phyloP scores from a whole-genome alignment of 495 filamentous ascomycete genomes.

The Cercophora sp. region DNA sequence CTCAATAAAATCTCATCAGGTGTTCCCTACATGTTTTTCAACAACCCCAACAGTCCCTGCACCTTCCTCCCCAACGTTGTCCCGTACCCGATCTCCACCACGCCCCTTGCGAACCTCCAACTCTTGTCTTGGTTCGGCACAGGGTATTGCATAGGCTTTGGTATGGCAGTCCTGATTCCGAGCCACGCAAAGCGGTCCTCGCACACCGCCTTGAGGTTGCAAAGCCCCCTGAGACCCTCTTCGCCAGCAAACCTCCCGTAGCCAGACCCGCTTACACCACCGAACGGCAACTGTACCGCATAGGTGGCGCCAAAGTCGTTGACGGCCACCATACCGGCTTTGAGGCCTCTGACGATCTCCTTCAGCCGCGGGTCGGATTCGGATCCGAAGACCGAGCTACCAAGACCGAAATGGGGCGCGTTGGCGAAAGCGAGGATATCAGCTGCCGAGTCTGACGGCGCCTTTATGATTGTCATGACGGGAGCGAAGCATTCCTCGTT shows the following conservation, averaged over 20 bases:
- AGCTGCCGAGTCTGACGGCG: constrained; percentile 44
- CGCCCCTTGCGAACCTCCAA: constrained; percentile 54
- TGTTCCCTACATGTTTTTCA: constrained; percentile 36
- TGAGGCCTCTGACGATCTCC: constrained; percentile 60
- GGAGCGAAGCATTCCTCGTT: constrained; percentile 91
- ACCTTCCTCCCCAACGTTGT: constrained; percentile 35
- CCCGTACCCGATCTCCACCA: constrained; percentile 54
- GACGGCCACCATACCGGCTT: constrained; percentile 84
- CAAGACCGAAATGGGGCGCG: constrained; percentile 71
- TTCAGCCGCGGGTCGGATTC: constrained; percentile 38
- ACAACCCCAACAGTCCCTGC: constrained; percentile 35
- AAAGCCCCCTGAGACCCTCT: constrained; percentile 78
- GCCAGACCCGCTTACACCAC: constrained; percentile 78
- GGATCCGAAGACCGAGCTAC: constrained; percentile 76
- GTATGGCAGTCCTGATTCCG: constrained; percentile 70
- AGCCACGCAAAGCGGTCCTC: constrained; percentile 62
- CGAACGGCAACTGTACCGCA: constrained; percentile 89
- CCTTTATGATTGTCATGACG: constrained; percentile 77
- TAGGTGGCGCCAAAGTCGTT: constrained; percentile 95
- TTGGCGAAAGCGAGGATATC: constrained; percentile 71
- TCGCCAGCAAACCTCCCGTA: constrained; percentile 92
- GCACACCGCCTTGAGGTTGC: constrained; percentile 83
- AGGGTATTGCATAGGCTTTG: constrained; percentile 74
- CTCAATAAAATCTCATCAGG: too few species aligned
- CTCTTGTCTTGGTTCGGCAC: constrained; percentile 51